Percentiles rank a stretch among this genome's conserved stretches.
Evolutionary conservation across 2,329 filamentous ascomycete species (phyloP).

Genomic region (Leptographium procerum): DNA sequence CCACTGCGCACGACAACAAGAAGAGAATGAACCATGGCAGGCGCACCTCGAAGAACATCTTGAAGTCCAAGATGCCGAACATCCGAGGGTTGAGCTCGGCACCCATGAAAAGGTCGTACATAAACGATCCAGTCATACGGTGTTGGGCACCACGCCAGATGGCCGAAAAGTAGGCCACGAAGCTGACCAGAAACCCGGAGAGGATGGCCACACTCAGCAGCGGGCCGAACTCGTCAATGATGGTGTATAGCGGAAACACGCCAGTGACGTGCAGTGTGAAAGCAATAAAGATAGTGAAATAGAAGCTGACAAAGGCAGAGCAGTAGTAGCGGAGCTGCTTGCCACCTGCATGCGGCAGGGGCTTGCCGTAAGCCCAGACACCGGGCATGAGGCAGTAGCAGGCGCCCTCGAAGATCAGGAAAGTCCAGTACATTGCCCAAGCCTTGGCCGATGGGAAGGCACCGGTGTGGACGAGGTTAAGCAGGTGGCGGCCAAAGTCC

Average conservation of each 20-base stretch:
- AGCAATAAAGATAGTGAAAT: conserved; percentile 66
- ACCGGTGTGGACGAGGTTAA: conserved; percentile 63
- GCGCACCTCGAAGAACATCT: conserved; percentile 86
- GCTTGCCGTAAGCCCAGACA: conserved; percentile 78
- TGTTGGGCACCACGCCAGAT: conserved; percentile 70
- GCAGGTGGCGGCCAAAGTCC: conserved; percentile 64
- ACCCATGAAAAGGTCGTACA: conserved; percentile 90
- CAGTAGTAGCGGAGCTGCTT: conserved; percentile 92
- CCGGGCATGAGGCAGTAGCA: conserved; percentile 83
- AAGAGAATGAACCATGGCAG: conserved; percentile 80
- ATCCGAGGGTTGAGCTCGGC: conserved; percentile 78
- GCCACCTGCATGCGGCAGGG: conserved; percentile 68
- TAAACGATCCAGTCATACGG: conserved; percentile 73
- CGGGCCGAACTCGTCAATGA: conserved; percentile 91
- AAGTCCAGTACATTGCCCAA: conserved; percentile 91
- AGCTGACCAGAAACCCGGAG: conserved; percentile 73
- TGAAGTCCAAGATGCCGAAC: conserved; percentile 77
- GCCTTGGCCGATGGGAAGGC: conserved; percentile 74
- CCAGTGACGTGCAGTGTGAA: conserved; percentile 69
- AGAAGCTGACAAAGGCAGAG: conserved; percentile 79
- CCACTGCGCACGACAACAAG: conserved; percentile 55
- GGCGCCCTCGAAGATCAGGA: conserved; percentile 72
- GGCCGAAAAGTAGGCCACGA: conserved; percentile 80
- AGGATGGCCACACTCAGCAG: conserved; percentile 88
- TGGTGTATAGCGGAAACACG: conserved; percentile 77